phyloP scores from a whole-genome alignment of 208 protist genomes.

The Leishmania braziliensis region DNA sequence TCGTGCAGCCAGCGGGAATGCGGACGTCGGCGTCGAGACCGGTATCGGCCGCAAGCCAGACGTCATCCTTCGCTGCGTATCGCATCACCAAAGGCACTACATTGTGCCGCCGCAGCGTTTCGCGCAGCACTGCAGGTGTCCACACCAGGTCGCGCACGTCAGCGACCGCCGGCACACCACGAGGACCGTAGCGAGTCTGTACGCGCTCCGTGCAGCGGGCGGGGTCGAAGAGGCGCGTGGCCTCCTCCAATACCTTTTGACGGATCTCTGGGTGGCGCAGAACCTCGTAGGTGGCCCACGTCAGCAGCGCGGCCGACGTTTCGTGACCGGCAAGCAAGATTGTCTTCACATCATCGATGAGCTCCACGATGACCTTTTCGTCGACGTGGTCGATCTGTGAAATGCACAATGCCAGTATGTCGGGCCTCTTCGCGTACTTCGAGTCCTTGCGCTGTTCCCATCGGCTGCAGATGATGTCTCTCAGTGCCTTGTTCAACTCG shows the following conservation, averaged over 20 bases:
- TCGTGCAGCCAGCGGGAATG: conserved; percentile 76
- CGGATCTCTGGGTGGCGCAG: conserved; percentile 66
- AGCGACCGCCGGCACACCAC: conserved; percentile 63
- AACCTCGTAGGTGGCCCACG: conserved; percentile 90
- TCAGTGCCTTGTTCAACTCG: conserved; percentile 74
- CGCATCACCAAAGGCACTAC: conserved; percentile 91
- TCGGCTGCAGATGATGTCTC: conserved; percentile 69
- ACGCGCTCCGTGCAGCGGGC: conserved; percentile 52
- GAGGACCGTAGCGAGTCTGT: conserved; percentile 61
- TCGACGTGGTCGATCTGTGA: conserved; percentile 74
- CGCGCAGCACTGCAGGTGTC: conserved; percentile 82
- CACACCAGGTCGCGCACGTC: conserved; percentile 68
- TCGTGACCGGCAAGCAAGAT: conserved; percentile 91
- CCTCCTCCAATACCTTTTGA: conserved; percentile 66
- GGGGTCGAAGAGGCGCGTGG: conserved; percentile 71
- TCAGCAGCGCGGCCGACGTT: conserved; percentile 87
- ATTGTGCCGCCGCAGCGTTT: conserved; percentile 84
- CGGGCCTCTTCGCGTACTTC: conserved; percentile 43
- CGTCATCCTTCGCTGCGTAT: conserved; percentile 73
- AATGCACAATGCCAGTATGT: conserved; percentile 86
- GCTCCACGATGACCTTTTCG: conserved; percentile 53
- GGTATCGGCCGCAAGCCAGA: conserved; percentile 69
- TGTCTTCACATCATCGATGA: conserved; percentile 91
- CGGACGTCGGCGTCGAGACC: conserved; percentile 73
- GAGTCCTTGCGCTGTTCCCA: conserved; percentile 57